These are phyloP conservation scores for Penicillium robsamsonii DNA, from an alignment of 495 filamentous ascomycete species.

Conservation along the genomic window DNA sequence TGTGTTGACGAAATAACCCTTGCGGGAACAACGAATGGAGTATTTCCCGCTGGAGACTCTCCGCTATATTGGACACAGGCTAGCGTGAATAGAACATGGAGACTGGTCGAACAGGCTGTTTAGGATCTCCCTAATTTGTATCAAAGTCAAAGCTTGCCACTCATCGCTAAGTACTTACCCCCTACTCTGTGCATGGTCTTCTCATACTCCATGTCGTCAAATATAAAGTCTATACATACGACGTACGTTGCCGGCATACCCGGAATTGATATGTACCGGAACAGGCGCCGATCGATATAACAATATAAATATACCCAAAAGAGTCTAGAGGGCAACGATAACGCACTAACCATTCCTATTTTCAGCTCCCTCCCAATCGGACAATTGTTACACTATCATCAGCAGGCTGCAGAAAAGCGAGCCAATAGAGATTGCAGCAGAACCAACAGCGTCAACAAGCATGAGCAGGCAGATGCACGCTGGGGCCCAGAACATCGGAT, in stretches of 20 bases:
- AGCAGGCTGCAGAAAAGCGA: background rate
- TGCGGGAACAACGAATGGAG: background rate
- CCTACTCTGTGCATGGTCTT: background rate
- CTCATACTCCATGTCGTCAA: background rate
- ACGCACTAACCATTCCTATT: background rate
- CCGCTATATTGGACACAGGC: background rate
- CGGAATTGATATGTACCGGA: background rate
- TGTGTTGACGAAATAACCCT: background rate
- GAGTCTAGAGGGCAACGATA: background rate
- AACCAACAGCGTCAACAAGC: constrained; percentile 13
- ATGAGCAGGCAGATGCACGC: background rate
- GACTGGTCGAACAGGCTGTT: background rate
- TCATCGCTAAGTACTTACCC: no score
- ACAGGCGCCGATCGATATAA: background rate
- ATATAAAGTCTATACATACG: background rate
- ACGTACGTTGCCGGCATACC: background rate
- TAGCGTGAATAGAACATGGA: background rate
- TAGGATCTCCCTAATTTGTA: background rate
- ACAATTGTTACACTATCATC: background rate
- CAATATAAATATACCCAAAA: background rate
- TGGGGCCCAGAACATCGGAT: background rate
- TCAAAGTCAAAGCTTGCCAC: background rate
- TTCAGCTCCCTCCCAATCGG: background rate
- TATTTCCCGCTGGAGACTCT: background rate
- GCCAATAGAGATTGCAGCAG: background rate